These are phyloP conservation scores for Colletotrichum scovillei DNA, from an alignment of 2,329 filamentous ascomycete species.

Conservation along the genomic window DNA sequence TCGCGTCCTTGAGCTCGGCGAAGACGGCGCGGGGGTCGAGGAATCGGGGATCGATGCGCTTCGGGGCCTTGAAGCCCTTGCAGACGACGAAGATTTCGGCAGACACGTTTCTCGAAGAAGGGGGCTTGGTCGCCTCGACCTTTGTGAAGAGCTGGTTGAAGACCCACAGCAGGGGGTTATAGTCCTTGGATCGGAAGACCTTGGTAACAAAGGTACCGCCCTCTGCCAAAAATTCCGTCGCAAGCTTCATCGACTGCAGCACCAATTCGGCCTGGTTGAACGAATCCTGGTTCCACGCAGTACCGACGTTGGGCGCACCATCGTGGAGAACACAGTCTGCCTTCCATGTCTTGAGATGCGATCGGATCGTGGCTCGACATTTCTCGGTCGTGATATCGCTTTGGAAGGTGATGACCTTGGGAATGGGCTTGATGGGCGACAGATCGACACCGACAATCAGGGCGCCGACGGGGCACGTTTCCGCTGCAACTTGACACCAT, in stretches of 20 bases:
- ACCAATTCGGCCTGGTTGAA: slow-evolving; percentile 97
- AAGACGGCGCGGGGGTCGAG: slow-evolving; percentile 91
- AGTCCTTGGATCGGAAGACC: slow-evolving; percentile 96
- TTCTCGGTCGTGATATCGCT: slow-evolving; percentile 98
- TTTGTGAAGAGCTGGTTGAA: slow-evolving; percentile 96
- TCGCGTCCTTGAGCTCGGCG: slow-evolving; percentile 86
- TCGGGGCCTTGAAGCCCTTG: slow-evolving; percentile 93
- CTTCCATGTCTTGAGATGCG: slow-evolving; percentile 95
- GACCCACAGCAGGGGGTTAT: slow-evolving; percentile 95
- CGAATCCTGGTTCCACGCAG: slow-evolving; percentile 97
- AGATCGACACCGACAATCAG: slow-evolving; percentile 96
- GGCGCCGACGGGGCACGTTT: slow-evolving; percentile 91
- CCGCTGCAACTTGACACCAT: slow-evolving; percentile 96
- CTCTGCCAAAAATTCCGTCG: slow-evolving; percentile 90
- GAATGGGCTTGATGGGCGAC: slow-evolving; percentile 94
- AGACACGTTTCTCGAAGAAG: slow-evolving; percentile 93
- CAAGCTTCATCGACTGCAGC: slow-evolving; percentile 90
- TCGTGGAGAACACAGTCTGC: slow-evolving; percentile 96
- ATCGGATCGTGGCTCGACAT: slow-evolving; percentile 88
- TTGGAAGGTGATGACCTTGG: slow-evolving; percentile 93
- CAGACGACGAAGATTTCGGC: slow-evolving; percentile 99
- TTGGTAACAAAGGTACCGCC: slow-evolving; percentile 97
- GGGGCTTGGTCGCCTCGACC: slow-evolving; percentile 97
- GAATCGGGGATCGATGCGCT: slow-evolving; percentile 91
- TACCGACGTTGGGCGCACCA: slow-evolving; percentile 97